phyloP scores from a whole-genome alignment of 2,329 filamentous ascomycete species.

The Davidsoniella neocaledoniae region DNA sequence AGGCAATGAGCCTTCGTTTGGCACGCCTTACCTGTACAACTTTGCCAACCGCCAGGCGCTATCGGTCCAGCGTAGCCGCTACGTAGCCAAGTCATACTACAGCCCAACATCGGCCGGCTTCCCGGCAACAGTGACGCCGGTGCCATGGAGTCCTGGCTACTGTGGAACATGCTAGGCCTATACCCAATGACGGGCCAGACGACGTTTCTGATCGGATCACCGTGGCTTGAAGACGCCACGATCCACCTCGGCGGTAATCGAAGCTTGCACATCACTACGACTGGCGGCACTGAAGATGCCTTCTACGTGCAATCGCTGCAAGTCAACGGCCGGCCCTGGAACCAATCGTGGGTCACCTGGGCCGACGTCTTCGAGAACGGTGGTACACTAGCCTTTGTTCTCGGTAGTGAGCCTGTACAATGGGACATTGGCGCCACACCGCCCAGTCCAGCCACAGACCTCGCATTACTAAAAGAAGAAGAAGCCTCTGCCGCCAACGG shows the following conservation, averaged over 20 bases:
- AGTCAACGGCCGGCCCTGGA: conserved; percentile 47
- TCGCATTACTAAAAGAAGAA: not conserved
- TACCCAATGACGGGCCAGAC: conserved; percentile 54
- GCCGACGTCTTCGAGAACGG: conserved; percentile 47
- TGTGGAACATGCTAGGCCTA: conserved; percentile 53
- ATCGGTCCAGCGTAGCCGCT: conserved; percentile 39
- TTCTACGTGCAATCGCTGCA: conserved; percentile 49
- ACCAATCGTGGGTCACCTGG: conserved; percentile 49
- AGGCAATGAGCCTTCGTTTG: conserved; percentile 52
- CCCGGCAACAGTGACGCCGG: conserved; percentile 58
- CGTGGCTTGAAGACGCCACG: conserved; percentile 43
- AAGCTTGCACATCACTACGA: conserved; percentile 35
- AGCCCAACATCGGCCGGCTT: conserved; percentile 32
- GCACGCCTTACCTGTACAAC: conserved; percentile 52
- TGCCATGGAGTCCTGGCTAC: conserved; percentile 53
- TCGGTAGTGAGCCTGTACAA: conserved; percentile 33
- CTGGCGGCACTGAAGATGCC: conserved; percentile 18
- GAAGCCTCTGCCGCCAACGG: too few species aligned
- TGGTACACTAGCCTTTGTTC: conserved; percentile 45
- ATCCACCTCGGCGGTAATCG: conserved; percentile 40
- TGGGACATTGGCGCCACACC: conserved; percentile 46
- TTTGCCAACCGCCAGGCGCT: conserved; percentile 47
- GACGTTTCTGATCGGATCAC: conserved; percentile 47
- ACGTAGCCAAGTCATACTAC: conserved; percentile 43
- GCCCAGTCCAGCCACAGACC: conserved; percentile 33